A percentile compares a stretch with the other conserved stretches of the same genome.
These are phyloP conservation scores for Neurospora sp. DNA, from an alignment of 495 filamentous ascomycete genomes.

Conservation along the genomic window DNA sequence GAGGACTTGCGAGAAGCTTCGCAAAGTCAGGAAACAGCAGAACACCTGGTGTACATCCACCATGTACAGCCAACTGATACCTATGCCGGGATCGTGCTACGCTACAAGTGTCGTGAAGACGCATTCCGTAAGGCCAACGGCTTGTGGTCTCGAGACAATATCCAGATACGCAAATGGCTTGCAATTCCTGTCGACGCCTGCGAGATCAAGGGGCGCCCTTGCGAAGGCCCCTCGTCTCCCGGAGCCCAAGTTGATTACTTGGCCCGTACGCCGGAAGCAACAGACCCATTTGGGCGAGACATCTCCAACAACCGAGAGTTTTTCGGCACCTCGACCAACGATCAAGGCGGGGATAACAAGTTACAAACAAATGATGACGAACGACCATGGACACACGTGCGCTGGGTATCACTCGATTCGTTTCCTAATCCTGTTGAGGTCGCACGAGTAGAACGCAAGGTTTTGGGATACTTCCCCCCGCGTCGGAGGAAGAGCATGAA, in stretches of 20 bases:
- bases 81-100: conserved; percentile 79
- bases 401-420: conserved; percentile 73
- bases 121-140: conserved; percentile 80
- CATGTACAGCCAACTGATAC: conserved; percentile 74
- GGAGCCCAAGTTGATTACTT: conserved; percentile 34
- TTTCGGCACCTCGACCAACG: conserved; percentile 23
- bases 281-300: conserved; percentile 17
- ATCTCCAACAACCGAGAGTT: conserved; percentile 21
- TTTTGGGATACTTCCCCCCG: conserved; percentile 85
- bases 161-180: conserved; percentile 72
- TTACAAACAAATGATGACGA: conserved; percentile 25
- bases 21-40: conserved; percentile 37
- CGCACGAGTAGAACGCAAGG: conserved; percentile 67
- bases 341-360: conserved; percentile 6
- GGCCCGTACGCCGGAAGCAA: conserved; percentile 31
- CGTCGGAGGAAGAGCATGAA: conserved; percentile 66
- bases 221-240: conserved; percentile 28
- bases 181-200: conserved; percentile 87
- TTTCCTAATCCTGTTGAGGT: conserved; percentile 67
- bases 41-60: conserved; percentile 81
- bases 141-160: conserved; percentile 84
- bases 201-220: conserved; percentile 64
- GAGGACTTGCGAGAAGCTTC: conserved; percentile 26
- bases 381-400: conserved; percentile 69
- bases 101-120: conserved; percentile 72